Evolutionary conservation across 306 rosid genomes (phyloP).

Genomic region (Calophaca sinica): DNA sequence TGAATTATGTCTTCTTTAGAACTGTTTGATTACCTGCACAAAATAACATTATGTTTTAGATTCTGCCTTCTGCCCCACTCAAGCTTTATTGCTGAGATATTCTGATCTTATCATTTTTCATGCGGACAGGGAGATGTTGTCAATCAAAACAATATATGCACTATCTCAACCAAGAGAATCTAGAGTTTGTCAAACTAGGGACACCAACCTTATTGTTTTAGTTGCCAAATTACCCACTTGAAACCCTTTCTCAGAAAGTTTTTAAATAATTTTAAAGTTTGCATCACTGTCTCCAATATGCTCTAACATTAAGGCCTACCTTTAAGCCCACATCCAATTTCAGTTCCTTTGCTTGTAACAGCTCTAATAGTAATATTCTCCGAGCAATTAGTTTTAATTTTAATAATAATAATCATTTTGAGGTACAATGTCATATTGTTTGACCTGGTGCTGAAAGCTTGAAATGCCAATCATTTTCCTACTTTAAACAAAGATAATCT

Average conservation of each 20-base stretch:
- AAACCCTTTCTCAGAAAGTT: slow-evolving; percentile 50
- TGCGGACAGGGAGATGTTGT: slow-evolving; percentile 51
- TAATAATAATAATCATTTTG: slow-evolving; percentile 23
- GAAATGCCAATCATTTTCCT: slow-evolving; percentile 44
- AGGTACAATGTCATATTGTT: slow-evolving; percentile 46
- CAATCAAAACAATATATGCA: slow-evolving; percentile 50
- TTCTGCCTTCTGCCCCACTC: slow-evolving; percentile 54
- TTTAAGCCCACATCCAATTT: not conserved
- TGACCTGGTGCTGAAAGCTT: slow-evolving; percentile 47
- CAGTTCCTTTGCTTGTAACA: slow-evolving; percentile 41
- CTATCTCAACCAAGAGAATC: slow-evolving; percentile 54
- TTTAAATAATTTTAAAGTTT: slow-evolving; percentile 45
- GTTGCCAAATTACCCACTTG: slow-evolving; percentile 64
- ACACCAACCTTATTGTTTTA: slow-evolving; percentile 50
- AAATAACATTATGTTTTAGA: slow-evolving; percentile 50
- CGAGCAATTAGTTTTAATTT: not conserved
- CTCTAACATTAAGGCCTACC: slow-evolving; percentile 48
- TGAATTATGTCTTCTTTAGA: slow-evolving; percentile 44
- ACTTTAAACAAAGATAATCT: slow-evolving; percentile 37
- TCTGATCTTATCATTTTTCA: slow-evolving; percentile 49
- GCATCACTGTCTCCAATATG: slow-evolving; percentile 54
- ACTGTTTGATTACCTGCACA: slow-evolving; percentile 43
- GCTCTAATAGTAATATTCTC: slow-evolving; percentile 38
- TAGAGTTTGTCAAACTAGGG: slow-evolving; percentile 60
- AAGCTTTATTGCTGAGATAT: slow-evolving; percentile 50